Conservation (phyloP, 345 rosid species). For the Eucalyptus curtisii region DNA sequence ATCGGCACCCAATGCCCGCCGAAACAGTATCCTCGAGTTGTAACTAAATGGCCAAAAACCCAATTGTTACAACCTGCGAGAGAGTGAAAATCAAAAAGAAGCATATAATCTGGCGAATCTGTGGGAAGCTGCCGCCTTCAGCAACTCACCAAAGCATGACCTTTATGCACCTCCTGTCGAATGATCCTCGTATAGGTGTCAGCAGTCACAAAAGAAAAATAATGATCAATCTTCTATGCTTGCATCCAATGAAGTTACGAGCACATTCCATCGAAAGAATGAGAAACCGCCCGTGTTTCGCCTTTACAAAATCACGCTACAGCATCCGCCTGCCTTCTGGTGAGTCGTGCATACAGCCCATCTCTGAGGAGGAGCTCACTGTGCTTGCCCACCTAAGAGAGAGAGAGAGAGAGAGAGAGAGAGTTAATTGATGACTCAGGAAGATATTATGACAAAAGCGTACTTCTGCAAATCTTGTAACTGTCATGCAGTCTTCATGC, state of each 20-base stretch:
- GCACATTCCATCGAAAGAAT: not conserved
- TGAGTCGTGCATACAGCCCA: slow-evolving; percentile 74
- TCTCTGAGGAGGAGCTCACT: slow-evolving; percentile 59
- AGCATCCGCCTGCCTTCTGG: slow-evolving; percentile 83
- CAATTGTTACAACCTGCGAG: not conserved
- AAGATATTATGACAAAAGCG: not conserved
- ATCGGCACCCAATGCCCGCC: not conserved
- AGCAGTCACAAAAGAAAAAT: not conserved
- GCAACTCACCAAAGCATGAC: not conserved
- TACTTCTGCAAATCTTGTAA: not conserved
- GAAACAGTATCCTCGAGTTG: not conserved
- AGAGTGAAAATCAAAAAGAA: not conserved
- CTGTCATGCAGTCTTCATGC: not conserved
- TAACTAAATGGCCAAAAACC: not conserved
- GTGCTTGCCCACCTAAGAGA: slow-evolving; percentile 63
- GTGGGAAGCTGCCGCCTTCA: not conserved
- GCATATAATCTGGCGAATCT: not conserved
- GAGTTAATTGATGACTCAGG: not conserved
- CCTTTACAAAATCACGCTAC: slow-evolving; percentile 31
- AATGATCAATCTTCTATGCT: not conserved
- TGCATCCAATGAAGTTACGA: too few species aligned
- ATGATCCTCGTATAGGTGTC: not conserved
- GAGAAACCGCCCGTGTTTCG: not conserved
- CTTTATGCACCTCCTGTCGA: not conserved
- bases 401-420: not conserved